Conservation (phyloP, 2,329 filamentous ascomycete genomes). For the Arthrobotrys sinensis region DNA sequence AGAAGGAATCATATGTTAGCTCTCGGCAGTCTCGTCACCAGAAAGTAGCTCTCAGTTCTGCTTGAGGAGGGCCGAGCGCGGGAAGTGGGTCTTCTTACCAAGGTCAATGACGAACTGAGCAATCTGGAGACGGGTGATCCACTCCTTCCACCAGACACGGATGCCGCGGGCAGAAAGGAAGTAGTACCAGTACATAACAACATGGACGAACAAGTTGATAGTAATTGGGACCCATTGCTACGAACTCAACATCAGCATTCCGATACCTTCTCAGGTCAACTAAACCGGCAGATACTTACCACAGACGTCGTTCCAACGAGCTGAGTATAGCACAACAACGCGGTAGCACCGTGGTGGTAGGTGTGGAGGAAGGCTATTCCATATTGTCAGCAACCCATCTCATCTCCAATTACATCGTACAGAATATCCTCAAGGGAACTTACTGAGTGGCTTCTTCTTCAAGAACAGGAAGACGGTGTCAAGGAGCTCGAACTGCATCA, state of each 20-base stretch:
- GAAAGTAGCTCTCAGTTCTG: slow-evolving; percentile 29
- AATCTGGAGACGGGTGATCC: slow-evolving; percentile 98
- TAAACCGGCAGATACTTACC: slow-evolving; percentile 59
- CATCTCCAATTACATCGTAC: slow-evolving; percentile 15
- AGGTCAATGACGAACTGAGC: slow-evolving; percentile 97
- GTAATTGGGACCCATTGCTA: slow-evolving; percentile 91
- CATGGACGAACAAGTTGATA: slow-evolving; percentile 93
- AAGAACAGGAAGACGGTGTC: slow-evolving; percentile 97
- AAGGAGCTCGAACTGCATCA: slow-evolving; percentile 76
- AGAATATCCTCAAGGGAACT: slow-evolving; percentile 64
- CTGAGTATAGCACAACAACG: slow-evolving; percentile 97
- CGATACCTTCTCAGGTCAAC: slow-evolving; percentile 3
- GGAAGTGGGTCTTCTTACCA: slow-evolving; percentile 72
- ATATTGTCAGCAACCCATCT: slow-evolving; percentile 38
- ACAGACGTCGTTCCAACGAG: slow-evolving; percentile 92
- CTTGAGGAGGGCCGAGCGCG: slow-evolving; percentile 3
- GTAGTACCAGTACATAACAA: slow-evolving; percentile 99
- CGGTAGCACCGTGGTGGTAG: slow-evolving; percentile 97
- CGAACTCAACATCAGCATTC: slow-evolving; percentile 23
- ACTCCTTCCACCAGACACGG: slow-evolving; percentile 99
- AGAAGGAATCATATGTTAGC: slow-evolving; percentile 42
- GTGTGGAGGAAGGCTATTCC: slow-evolving; percentile 91
- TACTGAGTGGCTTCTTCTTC: slow-evolving; percentile 98
- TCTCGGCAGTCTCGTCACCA: too few relatives aligned
- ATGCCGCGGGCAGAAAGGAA: slow-evolving; percentile 98